These are phyloP conservation scores for Melampsora abietis-canadensis DNA, from an alignment of 1,284 basidiomycete species.

Conservation along the genomic window DNA sequence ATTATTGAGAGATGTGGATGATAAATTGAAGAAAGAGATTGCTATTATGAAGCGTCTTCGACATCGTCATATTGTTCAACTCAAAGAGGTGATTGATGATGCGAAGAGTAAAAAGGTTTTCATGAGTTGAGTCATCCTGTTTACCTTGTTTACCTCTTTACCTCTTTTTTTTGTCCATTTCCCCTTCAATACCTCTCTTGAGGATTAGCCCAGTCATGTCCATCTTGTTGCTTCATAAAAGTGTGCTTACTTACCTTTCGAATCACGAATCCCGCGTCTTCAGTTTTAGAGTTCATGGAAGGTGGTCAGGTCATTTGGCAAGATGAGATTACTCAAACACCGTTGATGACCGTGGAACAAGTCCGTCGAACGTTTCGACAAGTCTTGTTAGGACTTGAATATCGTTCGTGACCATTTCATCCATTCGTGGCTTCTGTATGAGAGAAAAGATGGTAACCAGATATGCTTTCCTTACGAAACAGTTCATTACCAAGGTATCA, in stretches of 20 bases:
- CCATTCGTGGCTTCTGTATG: slow-evolving; percentile 22
- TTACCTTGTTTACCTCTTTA: no score
- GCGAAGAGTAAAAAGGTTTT: slow-evolving; percentile 82
- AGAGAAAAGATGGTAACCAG: no score
- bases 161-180: no score
- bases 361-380: slow-evolving; percentile 83
- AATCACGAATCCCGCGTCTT: slow-evolving; percentile 15
- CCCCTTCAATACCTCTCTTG: background rate
- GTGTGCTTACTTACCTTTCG: slow-evolving; percentile 40
- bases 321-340: slow-evolving; percentile 53
- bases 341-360: slow-evolving; percentile 76
- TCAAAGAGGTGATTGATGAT: slow-evolving; percentile 95
- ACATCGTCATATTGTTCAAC: slow-evolving; percentile 84
- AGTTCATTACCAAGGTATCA: slow-evolving; percentile 97
- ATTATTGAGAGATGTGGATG: slow-evolving; percentile 57
- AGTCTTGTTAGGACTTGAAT: slow-evolving; percentile 87
- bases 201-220: slow-evolving; percentile 1
- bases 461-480: slow-evolving; percentile 18
- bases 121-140: slow-evolving; percentile 63
- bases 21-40: slow-evolving; percentile 82
- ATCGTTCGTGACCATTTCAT: slow-evolving; percentile 62
- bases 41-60: slow-evolving; percentile 96
- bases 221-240: slow-evolving; percentile 38
- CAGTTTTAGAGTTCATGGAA: slow-evolving; percentile 92
- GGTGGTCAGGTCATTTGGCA: slow-evolving; percentile 90